Base-by-base conservation (phyloP, 2,329 filamentous ascomycete species). In the Fusarium acutatum region DNA sequence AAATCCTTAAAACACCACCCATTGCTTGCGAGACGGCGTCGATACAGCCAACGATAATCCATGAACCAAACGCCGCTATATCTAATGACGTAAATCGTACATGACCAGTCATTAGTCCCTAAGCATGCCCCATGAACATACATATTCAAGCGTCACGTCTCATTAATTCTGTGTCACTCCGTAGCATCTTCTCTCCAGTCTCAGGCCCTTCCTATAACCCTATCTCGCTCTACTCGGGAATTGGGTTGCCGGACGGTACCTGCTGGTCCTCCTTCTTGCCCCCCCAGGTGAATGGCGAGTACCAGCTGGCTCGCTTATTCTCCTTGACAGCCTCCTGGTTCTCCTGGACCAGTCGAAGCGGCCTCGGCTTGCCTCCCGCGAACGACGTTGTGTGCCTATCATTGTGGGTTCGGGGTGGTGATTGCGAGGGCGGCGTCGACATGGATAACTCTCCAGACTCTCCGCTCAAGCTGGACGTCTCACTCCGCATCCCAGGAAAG, bases 271-370 rank as follows among this genome's bases (percentile, higher is more conserved):
- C 87, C 82, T 88, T 89, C 82, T 86, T 87, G 44, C 47, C 72
- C 32, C 78, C 80, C 79, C 84, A 86, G 79, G 81, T 82, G 89
- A 90, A 91, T 18, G 89, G 89, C 65, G 91, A 87, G 69, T 82
- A 83, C 91, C 91, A 92, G 80, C 89, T 92, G 26, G 86, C 84
- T 53, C 91, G 84, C 84, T 92, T 92, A 77, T 87, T 88, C 60
- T 83, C 80, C 76, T 86, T 86, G 68, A 85, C 82, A 6, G 79
- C 80, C 57, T 89, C 88, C 28, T 83, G 81, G 74, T 92, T 92
- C 83, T 97, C 94, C 82, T 96, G 93, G 52, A 98, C 95, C 35
- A 99, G 87, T 22, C 96, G 89, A 73, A 99, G 85, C 12, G 96
- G 96, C 40, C 95, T 89, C 66, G 97, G 91, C 82, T 96, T 96